These are phyloP conservation scores for Globisporangium carolinianum DNA, from an alignment of 352 stramenopile genomes.

Conservation along the genomic window DNA sequence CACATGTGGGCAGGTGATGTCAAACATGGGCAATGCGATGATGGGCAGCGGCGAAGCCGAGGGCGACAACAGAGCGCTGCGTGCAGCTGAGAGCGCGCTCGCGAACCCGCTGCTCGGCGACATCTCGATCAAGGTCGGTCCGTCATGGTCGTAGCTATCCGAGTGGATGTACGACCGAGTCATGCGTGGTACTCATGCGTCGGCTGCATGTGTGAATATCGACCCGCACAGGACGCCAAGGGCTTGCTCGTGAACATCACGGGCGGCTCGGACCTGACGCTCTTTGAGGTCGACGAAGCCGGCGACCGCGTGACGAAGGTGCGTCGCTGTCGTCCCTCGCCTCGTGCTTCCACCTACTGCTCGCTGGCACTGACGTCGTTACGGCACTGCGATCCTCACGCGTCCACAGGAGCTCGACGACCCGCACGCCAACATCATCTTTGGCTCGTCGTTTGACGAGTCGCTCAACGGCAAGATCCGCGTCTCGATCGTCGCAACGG, in stretches of 20 bases:
- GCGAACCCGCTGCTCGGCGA: constrained; percentile 85
- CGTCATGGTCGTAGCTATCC: no score
- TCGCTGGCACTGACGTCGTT: neutral
- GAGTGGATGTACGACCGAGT: no score
- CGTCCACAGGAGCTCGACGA: constrained; percentile 70
- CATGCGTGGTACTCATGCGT: neutral
- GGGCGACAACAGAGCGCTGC: constrained; percentile 83
- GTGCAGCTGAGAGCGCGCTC: constrained; percentile 79
- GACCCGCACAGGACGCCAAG: constrained; percentile 59
- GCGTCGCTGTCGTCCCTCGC: neutral
- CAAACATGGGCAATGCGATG: constrained; percentile 85
- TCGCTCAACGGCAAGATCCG: constrained; percentile 74
- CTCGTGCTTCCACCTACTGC: neutral
- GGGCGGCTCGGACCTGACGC: constrained; percentile 89
- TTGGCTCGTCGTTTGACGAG: constrained; percentile 81
- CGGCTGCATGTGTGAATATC: no score
- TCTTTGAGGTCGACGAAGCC: constrained; percentile 89
- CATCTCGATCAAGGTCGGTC: constrained; percentile 76
- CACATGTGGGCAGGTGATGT: constrained; percentile 51
- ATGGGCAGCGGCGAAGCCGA: constrained; percentile 89
- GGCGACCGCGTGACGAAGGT: constrained; percentile 77
- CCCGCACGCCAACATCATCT: constrained; percentile 85
- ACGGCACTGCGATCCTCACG: neutral
- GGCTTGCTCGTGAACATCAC: constrained; percentile 95
- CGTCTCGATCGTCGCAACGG: constrained; percentile 83